Evolutionary conservation across 1,284 basidiomycete species (phyloP).

Genomic region (Trichosporon asahii): DNA sequence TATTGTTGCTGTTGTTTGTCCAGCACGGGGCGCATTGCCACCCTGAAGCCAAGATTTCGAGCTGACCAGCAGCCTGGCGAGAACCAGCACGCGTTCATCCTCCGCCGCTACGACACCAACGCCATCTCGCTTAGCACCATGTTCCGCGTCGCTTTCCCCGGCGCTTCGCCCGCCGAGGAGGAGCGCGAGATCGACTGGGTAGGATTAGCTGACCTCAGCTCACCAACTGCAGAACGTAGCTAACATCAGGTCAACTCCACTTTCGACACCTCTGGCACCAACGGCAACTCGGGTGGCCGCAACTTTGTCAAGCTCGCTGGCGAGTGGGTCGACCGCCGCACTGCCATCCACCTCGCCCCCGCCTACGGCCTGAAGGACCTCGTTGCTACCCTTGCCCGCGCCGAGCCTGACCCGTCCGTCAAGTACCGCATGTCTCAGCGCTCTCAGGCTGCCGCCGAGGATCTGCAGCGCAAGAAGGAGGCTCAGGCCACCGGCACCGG

Average conservation of each 20-base stretch:
- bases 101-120: slow-evolving; percentile 91
- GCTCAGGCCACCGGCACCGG: background rate
- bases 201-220: slow-evolving; percentile 13
- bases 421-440: slow-evolving; percentile 65
- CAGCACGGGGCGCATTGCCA: slow-evolving; percentile 4
- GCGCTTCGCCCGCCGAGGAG: slow-evolving; percentile 73
- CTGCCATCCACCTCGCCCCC: slow-evolving; percentile 60
- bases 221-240: background rate
- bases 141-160: slow-evolving; percentile 95
- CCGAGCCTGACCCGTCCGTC: slow-evolving; percentile 70
- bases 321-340: slow-evolving; percentile 70
- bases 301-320: slow-evolving; percentile 72
- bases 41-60: background rate
- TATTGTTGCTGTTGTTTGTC: background rate
- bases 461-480: slow-evolving; percentile 27
- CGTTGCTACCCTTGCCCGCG: slow-evolving; percentile 62
- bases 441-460: slow-evolving; percentile 48
- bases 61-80: slow-evolving; percentile 23
- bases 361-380: slow-evolving; percentile 59
- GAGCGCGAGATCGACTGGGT: slow-evolving; percentile 77
- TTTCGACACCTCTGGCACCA: slow-evolving; percentile 75
- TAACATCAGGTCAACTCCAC: slow-evolving; percentile 51
- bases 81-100: slow-evolving; percentile 76
- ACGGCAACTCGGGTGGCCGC: slow-evolving; percentile 63
- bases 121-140: slow-evolving; percentile 95